These are phyloP conservation scores for Leptographium wingfieldii DNA, from an alignment of 2,329 filamentous ascomycete species.

Conservation along the genomic window DNA sequence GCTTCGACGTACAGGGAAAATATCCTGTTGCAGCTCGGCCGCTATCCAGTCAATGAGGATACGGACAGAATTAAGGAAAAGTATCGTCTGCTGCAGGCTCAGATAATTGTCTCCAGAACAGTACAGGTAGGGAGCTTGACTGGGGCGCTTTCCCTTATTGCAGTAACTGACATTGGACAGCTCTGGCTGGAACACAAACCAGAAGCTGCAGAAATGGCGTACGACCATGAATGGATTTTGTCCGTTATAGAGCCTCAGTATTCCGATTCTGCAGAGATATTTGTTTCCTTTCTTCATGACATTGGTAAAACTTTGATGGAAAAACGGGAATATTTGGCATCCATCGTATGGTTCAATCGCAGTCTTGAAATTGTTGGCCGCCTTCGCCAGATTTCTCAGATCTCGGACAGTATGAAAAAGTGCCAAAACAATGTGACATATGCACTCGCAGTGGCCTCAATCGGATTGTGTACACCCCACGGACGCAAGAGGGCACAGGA, in stretches of 20 bases:
- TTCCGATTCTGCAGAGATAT: slow-evolving; percentile 42
- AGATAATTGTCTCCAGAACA: slow-evolving; percentile 55
- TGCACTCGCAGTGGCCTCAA: slow-evolving; percentile 40
- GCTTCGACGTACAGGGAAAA: slow-evolving; percentile 37
- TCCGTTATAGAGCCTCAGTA: slow-evolving; percentile 18
- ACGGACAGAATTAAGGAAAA: neutral
- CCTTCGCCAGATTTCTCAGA: slow-evolving; percentile 18
- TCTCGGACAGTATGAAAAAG: slow-evolving; percentile 24
- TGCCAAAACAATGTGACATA: slow-evolving; percentile 56
- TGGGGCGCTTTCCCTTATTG: neutral
- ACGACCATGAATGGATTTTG: slow-evolving; percentile 36
- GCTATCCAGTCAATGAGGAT: slow-evolving; percentile 19
- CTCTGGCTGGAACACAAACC: neutral
- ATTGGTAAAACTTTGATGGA: slow-evolving; percentile 51
- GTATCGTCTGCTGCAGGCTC: slow-evolving; percentile 31
- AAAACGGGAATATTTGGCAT: slow-evolving; percentile 39
- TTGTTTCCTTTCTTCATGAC: slow-evolving; percentile 57
- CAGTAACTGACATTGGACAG: neutral
- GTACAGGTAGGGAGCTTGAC: slow-evolving; percentile 37
- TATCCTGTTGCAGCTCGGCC: slow-evolving; percentile 20
- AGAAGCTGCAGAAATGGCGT: slow-evolving; percentile 27
- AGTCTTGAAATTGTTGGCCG: slow-evolving; percentile 46
- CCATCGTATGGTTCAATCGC: slow-evolving; percentile 62
- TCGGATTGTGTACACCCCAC: slow-evolving; percentile 33
- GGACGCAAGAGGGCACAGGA: slow-evolving; percentile 38